A percentile compares a stretch with the other conserved stretches of the same genome.
Conservation (phyloP, 495 filamentous ascomycete species). For the Neurospora africana region DNA sequence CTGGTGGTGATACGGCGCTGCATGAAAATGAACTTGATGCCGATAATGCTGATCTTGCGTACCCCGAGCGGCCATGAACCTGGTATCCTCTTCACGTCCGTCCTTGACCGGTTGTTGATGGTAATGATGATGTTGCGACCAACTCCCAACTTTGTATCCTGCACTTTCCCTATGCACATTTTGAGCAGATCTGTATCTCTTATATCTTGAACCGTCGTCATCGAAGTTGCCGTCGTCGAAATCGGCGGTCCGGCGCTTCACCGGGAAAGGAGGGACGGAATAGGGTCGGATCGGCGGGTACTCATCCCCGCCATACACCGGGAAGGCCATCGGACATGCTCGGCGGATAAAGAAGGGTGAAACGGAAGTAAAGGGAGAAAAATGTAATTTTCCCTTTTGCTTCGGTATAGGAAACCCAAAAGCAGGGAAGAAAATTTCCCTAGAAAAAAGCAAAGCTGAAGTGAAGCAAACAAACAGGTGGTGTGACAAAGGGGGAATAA, state of each 20-base stretch:
- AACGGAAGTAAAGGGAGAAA: neutral
- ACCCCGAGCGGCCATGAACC: neutral
- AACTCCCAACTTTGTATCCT: neutral
- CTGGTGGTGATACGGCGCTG: neutral
- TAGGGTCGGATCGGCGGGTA: constrained; percentile 15
- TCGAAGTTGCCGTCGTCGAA: constrained; percentile 10
- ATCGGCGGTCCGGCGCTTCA: constrained; percentile 19
- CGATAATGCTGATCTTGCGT: neutral
- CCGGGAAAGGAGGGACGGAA: constrained; percentile 8
- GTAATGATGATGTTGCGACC: neutral
- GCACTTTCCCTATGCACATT: neutral
- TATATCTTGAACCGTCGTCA: constrained; percentile 2
- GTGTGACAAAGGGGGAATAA: neutral
- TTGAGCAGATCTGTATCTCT: constrained; percentile 4
- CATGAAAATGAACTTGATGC: neutral
- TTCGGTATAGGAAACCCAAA: neutral
- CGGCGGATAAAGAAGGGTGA: neutral
- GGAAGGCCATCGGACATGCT: constrained; percentile 29
- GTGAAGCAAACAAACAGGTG: neutral
- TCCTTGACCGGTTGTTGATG: neutral
- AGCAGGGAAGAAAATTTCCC: neutral
- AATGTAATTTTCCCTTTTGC: neutral
- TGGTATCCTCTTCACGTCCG: neutral
- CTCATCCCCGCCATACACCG: constrained; percentile 20
- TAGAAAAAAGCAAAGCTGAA: neutral